Base-by-base conservation (phyloP, 1,284 basidiomycete genomes). In the Porogramme epimiltina region DNA sequence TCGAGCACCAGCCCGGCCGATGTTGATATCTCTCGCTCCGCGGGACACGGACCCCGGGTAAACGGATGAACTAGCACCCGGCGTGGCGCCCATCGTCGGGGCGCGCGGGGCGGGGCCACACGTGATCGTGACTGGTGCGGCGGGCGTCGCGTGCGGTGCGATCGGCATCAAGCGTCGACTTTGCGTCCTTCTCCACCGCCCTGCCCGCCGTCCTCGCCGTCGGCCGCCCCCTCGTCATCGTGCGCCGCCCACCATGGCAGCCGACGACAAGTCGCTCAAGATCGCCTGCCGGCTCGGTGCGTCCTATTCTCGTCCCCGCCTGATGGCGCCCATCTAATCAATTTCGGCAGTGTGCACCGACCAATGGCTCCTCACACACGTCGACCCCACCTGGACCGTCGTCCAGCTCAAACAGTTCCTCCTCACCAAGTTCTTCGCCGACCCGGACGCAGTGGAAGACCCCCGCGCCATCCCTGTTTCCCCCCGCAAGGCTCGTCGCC, bases 361-460 rank as follows among this genome's bases (percentile, higher is more conserved):
- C 66, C 85, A 87, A 69, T 89, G 86, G 86, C 72, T 88, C 45
- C 71, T 84, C 24, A 86, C 85, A 15, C 82, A 84, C 61, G 65
- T 86, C 59, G 77, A 83, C 59, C 71, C 78, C 4, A 60, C 69
- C 20, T 84, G 79, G 77, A 81, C 81, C 59, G 73, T 88, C 42
- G 73, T 74, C 19, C 76, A 85, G 31, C 72, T 85, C 39, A 89
- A 89, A 61, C 72, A 76, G 22, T 81, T 78, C 72, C 67, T 87
- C 25, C 74, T 89, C 37, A 68, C 77, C 2, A 87, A 80, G 59
- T 84, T 81, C 57, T 52, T 58, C 44, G 36, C 23, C 48, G 54
- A 66, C 18, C 59, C 70, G 50, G 55, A 71, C 47, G 22, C 52
- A 51, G 25, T 61, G n/a, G 52, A 62, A 10, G 53, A 51, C 28